Base-by-base conservation (phyloP, 2,329 filamentous ascomycete genomes). In the Alternaria gansuensis region DNA sequence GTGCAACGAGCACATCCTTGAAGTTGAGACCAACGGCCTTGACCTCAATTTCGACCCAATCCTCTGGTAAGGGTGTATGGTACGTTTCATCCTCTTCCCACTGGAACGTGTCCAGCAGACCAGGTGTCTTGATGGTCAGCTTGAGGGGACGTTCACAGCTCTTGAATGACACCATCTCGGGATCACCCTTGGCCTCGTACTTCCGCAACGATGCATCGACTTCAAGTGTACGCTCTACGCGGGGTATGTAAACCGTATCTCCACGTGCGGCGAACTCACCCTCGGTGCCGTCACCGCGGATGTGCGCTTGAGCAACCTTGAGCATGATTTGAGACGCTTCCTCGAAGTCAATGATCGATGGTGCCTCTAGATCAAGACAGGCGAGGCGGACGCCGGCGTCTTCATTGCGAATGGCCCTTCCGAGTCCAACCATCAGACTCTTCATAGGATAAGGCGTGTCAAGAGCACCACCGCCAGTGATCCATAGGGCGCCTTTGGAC, bases 111-210 rank as follows among this genome's bases (percentile, higher is more conserved):
- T 57, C 54, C 7, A 57, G 54, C 23, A 53, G 26, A 14, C 54
- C 54, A 24, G 54, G 54, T 14, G 49, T 48, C 28, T 48, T 48
- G 41, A 53, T 53, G 4, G 23, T 41, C 21, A 57, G 36, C 28
- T 57, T 57, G 14, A 57, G 41, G 2, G 54, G 54, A 45, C 54
- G 54, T 34, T 48, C 54, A 21, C 54, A 57, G 17, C 33, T 31
- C 1, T 46, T 34, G 33, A 57, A 57, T 11, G 48, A 46, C 4
- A 57, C 26, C 40, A 57, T 52, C 14, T 57, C 54, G 31, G 54
- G 48, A 40, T 57, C 54, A 21, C 54, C 54, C 13, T 57, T 57
- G 41, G 54, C 54, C 13, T 57, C 54, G 17, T 57, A 57, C 40
- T 52, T 57, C 31, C 54, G 54, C 48, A 57, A 14, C 5, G 48